These are phyloP conservation scores for Rossbeevera mucosa DNA, from an alignment of 768 basidiomycete species.

Conservation along the genomic window DNA sequence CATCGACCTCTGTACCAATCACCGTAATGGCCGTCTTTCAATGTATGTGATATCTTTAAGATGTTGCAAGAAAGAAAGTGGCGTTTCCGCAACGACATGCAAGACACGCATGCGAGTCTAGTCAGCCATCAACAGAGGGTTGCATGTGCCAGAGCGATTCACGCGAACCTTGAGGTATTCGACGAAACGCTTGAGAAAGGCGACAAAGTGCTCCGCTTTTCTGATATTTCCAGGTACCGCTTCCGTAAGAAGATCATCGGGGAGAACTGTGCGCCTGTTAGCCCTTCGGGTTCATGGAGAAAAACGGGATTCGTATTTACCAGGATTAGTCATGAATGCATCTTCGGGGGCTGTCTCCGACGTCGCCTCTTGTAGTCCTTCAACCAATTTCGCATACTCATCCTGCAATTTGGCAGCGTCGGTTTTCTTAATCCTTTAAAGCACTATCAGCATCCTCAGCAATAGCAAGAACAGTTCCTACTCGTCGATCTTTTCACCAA, in stretches of 20 bases:
- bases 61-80: slow-evolving; percentile 93
- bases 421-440: slow-evolving; percentile 79
- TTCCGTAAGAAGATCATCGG: slow-evolving; percentile 91
- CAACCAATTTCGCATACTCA: slow-evolving; percentile 93
- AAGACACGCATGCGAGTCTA: slow-evolving; percentile 99
- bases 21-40: slow-evolving; percentile 89
- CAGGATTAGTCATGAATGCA: slow-evolving; percentile 82
- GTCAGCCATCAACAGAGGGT: slow-evolving; percentile 9
- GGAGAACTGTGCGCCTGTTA: slow-evolving; percentile 56
- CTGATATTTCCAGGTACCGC: slow-evolving; percentile 97
- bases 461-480: slow-evolving; percentile 34
- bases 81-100: slow-evolving; percentile 98
- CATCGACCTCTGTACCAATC: slow-evolving; percentile 18
- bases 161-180: slow-evolving; percentile 88
- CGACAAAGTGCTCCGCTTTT: slow-evolving; percentile 98
- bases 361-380: slow-evolving; percentile 79
- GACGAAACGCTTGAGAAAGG: slow-evolving; percentile 95
- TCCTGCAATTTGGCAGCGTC: slow-evolving; percentile 94
- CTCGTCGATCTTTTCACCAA: slow-evolving; percentile 95
- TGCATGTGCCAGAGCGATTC: neutral
- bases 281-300: neutral
- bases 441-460: slow-evolving; percentile 5
- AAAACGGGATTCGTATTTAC: slow-evolving; percentile 39
- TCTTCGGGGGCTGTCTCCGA: slow-evolving; percentile 65
- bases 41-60: slow-evolving; percentile 99